Conservation (phyloP, 2,329 filamentous ascomycete genomes). For the Coniochaeta sp. region DNA sequence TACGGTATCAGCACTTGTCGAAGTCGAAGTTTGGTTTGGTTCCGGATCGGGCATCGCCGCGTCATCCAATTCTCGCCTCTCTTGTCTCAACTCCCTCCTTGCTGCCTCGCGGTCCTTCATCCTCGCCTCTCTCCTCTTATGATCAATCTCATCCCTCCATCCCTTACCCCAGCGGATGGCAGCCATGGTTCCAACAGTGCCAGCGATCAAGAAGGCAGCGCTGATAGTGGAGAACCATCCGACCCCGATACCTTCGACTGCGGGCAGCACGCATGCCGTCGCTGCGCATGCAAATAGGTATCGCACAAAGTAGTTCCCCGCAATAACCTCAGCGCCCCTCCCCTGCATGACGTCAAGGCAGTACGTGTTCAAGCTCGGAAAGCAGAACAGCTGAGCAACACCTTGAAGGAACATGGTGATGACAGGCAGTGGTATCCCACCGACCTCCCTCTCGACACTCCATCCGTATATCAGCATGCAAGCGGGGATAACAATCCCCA, state of each 20-base stretch:
- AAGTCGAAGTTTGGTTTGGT: neutral
- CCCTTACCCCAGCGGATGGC: constrained; percentile 39
- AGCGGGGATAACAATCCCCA: constrained; percentile 51
- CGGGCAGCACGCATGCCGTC: constrained; percentile 65
- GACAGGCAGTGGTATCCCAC: constrained; percentile 45
- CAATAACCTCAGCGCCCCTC: constrained; percentile 64
- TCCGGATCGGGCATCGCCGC: neutral
- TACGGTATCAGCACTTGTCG: neutral
- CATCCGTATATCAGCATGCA: constrained; percentile 67
- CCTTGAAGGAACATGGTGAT: constrained; percentile 63
- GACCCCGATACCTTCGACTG: constrained; percentile 65
- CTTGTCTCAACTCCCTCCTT: neutral
- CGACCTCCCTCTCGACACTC: constrained; percentile 27
- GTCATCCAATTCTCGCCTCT: neutral
- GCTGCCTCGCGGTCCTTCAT: constrained; percentile 7
- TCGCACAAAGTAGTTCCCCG: constrained; percentile 71
- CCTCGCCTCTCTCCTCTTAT: constrained; percentile 30
- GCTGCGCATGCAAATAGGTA: constrained; percentile 68
- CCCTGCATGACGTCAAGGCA: constrained; percentile 75
- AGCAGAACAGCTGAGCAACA: constrained; percentile 61
- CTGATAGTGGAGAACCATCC: constrained; percentile 75
- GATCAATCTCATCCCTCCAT: constrained; percentile 48
- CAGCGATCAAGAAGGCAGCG: constrained; percentile 44
- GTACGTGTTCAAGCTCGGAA: constrained; percentile 64
- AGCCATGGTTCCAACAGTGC: constrained; percentile 35